Base-by-base conservation (phyloP, 106 monocot species). In the Apostasia ramifera region DNA sequence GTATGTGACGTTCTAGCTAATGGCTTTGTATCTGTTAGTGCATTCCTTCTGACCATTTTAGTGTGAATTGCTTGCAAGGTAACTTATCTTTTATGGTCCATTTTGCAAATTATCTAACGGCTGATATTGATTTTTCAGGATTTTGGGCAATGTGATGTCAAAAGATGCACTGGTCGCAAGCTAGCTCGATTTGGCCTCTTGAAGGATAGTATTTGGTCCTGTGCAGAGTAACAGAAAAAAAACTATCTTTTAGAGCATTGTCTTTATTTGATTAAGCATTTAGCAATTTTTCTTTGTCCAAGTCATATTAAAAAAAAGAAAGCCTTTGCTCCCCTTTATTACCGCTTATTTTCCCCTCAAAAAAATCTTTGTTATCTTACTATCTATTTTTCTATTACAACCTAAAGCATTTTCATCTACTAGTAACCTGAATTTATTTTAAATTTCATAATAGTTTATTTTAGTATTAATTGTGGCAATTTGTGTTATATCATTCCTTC, bases 151-250 rank as follows among this genome's bases (percentile, higher is more conserved):
- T 97, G 97, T 72, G 92, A 97, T 83, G 73, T 79, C 4, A 92
- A 92, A 80, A 92, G 67, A 78, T 97, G 97, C 70, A 97, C 97
- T 15, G 92, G 97, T 8, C 84, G 95, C 57, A 97, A 97, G 70
- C 92, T 97, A 75, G 70, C 89, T 42, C 86, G 97, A 83, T 97
- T 97, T 80, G 89, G 97, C 4, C 68, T 92, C 64, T 77, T 97
- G 72, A 92, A 83, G 92, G 97, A 74, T 77, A 74, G 61, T 86
- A 37, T 51, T 65, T 76, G 9, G 11, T 56, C 66, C 26, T 59
- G 37, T 47, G 15, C n/a, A 49, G 11, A 50, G 12, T 74, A 58
- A 8, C 1, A 43, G 3, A 26, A 26, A 0, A 26, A 26, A 26
- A 26, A 26, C 26, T 26, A 26, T 54, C 4, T 45, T 60, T 69